Conservation (phyloP, 2,329 filamentous ascomycete genomes). For the Pseudogymnoascus sp. region DNA sequence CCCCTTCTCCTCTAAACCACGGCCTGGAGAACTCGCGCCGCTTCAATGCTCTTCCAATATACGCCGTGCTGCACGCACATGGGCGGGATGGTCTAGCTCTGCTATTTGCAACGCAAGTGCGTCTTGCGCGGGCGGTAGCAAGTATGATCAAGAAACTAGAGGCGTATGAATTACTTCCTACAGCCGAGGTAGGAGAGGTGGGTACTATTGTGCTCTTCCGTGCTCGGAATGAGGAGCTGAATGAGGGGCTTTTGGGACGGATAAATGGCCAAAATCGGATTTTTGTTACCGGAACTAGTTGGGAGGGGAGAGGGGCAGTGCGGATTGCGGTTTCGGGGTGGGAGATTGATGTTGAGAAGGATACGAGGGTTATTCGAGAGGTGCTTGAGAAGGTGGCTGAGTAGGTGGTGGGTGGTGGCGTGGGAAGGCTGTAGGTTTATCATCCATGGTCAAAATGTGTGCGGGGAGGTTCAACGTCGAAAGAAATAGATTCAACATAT, state of each 20-base stretch:
- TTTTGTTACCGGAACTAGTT: constrained; percentile 76
- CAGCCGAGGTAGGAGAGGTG: constrained; percentile 27
- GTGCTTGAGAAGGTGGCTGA: constrained; percentile 41
- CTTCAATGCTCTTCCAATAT: constrained; percentile 85
- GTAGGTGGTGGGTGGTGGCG: not conserved
- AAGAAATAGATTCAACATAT: not conserved
- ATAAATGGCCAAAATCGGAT: constrained; percentile 71
- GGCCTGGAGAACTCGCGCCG: constrained; percentile 87
- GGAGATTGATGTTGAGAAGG: constrained; percentile 63
- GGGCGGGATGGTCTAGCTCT: constrained; percentile 61
- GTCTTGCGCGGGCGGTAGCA: constrained; percentile 62
- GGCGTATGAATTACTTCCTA: constrained; percentile 61
- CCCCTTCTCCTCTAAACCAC: constrained; percentile 78
- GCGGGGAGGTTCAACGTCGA: not conserved
- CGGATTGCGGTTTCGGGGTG: constrained; percentile 85
- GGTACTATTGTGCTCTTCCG: constrained; percentile 69
- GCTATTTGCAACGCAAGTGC: constrained; percentile 67
- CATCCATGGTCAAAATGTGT: not conserved
- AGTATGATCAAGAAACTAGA: constrained; percentile 52
- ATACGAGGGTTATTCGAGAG: constrained; percentile 56
- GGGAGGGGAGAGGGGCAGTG: constrained; percentile 66
- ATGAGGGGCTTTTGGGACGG: constrained; percentile 56
- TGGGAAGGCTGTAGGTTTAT: not conserved
- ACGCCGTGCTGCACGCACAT: constrained; percentile 69
- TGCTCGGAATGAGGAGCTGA: constrained; percentile 58